These are phyloP conservation scores for Cubamyces lactineus DNA, from an alignment of 768 basidiomycete species.

Conservation along the genomic window DNA sequence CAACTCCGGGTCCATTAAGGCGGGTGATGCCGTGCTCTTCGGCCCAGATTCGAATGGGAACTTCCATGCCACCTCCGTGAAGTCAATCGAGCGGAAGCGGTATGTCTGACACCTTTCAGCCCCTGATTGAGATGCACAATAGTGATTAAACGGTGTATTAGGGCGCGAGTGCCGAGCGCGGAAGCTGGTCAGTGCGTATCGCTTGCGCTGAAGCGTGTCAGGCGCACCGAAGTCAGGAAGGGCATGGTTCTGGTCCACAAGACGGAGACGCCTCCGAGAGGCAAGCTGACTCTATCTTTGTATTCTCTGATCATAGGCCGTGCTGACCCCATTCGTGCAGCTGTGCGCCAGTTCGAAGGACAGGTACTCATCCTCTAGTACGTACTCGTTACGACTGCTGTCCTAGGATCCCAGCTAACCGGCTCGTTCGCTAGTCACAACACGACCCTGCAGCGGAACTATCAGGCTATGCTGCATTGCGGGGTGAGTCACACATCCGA, in stretches of 20 bases:
- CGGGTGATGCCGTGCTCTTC: conserved; percentile 80
- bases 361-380: conserved; percentile 93
- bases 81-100: conserved; percentile 95
- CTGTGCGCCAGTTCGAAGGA: conserved; percentile 86
- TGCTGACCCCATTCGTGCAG: conserved; percentile 40
- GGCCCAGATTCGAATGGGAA: conserved; percentile 95
- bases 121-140: not conserved
- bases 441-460: conserved; percentile 90
- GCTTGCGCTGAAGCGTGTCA: conserved; percentile 87
- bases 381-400: conserved; percentile 33
- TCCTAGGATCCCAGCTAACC: conserved; percentile 8
- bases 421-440: conserved; percentile 62
- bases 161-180: conserved; percentile 79
- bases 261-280: conserved; percentile 76
- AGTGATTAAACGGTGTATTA: conserved; percentile 29
- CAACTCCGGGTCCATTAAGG: conserved; percentile 72
- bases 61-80: conserved; percentile 77
- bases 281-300: conserved; percentile 40
- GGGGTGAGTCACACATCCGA: conserved; percentile 54
- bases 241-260: conserved; percentile 93
- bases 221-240: conserved; percentile 81
- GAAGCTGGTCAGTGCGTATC: conserved; percentile 98
- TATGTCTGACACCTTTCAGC: conserved; percentile 33
- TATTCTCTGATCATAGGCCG: not conserved
- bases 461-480: conserved; percentile 96